phyloP scores from a whole-genome alignment of 2,329 filamentous ascomycete genomes.

The Clonostachys rosea region DNA sequence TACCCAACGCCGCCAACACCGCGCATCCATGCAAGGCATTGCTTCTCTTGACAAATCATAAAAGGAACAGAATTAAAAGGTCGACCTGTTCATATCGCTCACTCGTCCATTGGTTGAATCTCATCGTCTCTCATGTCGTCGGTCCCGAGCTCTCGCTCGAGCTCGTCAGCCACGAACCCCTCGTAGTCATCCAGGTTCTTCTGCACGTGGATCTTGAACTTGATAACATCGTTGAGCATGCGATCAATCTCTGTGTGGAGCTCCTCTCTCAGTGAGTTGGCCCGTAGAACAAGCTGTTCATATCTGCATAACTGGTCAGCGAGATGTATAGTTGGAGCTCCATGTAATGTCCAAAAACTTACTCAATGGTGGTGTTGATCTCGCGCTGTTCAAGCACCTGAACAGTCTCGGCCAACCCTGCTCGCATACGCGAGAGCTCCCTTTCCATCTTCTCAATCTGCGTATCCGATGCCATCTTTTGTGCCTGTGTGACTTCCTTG shows the following conservation, averaged over 20 bases:
- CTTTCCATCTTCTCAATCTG: conserved; percentile 99
- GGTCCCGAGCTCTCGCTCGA: conserved; percentile 77
- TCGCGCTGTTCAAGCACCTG: conserved; percentile 91
- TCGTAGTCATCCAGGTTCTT: conserved; percentile 92
- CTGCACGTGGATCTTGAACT: conserved; percentile 97
- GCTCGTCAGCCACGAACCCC: conserved; percentile 85
- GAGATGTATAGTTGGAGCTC: neutral
- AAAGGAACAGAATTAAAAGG: conserved; percentile 1
- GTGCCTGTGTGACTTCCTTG: conserved; percentile 78
- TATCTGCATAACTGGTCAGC: conserved; percentile 50
- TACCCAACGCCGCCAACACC: too few relatives aligned
- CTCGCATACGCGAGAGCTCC: conserved; percentile 89
- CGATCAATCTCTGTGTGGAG: conserved; percentile 95
- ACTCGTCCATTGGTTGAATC: conserved; percentile 44
- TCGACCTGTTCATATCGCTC: conserved; percentile 4
- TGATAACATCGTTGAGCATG: conserved; percentile 95
- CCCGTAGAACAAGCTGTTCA: conserved; percentile 83
- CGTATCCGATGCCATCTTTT: conserved; percentile 83
- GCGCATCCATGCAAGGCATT: neutral
- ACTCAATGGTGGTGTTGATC: conserved; percentile 96
- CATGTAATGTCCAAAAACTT: conserved; percentile 28
- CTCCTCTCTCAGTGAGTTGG: conserved; percentile 84
- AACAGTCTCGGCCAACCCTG: conserved; percentile 77
- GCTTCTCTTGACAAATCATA: conserved; percentile 2
- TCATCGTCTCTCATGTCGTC: conserved; percentile 48